These are phyloP conservation scores for Nowakowskiella sp. DNA, from an alignment of 192 early-diverging fungal genomes.

Conservation along the genomic window DNA sequence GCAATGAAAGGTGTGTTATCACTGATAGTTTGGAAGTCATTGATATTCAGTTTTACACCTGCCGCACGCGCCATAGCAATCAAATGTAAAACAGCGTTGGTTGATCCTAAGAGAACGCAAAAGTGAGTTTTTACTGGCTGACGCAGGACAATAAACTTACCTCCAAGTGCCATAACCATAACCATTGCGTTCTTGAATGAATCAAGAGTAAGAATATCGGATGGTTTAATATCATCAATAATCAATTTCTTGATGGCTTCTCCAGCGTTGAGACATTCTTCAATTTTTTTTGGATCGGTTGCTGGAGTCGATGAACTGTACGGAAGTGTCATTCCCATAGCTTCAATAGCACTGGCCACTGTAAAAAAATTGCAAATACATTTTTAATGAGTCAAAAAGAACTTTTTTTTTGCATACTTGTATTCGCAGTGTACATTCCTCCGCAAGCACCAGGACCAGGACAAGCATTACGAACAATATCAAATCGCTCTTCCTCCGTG, in stretches of 20 bases:
- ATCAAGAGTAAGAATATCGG: constrained; percentile 92
- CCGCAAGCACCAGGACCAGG: constrained; percentile 94
- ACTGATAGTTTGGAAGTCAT: constrained; percentile 92
- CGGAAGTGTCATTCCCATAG: constrained; percentile 95
- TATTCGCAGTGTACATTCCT: constrained; percentile 99
- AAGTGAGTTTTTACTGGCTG: not conserved
- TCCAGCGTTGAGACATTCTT: constrained; percentile 84
- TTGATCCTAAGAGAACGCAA: constrained; percentile 54
- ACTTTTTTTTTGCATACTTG: constrained; percentile 48
- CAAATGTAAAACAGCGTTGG: constrained; percentile 95
- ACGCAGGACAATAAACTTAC: constrained; percentile 18
- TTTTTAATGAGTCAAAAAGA: not conserved
- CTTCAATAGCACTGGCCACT: constrained; percentile 95
- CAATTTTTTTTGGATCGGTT: constrained; percentile 71
- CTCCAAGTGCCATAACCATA: constrained; percentile 86
- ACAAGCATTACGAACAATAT: constrained; percentile 44
- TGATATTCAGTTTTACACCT: constrained; percentile 73
- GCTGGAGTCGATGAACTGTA: constrained; percentile 96
- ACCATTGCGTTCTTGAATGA: constrained; percentile 97
- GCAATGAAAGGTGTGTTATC: constrained; percentile 91
- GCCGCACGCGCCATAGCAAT: constrained; percentile 81
- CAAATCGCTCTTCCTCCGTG: constrained; percentile 70
- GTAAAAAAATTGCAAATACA: not conserved
- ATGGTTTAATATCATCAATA: constrained; percentile 85
- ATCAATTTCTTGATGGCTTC: constrained; percentile 80